A percentile compares a stretch with the other conserved stretches of the same genome.
These are phyloP conservation scores for Sporobolus alterniflorus DNA, from an alignment of 202 grass and related monocot species.

Conservation along the genomic window DNA sequence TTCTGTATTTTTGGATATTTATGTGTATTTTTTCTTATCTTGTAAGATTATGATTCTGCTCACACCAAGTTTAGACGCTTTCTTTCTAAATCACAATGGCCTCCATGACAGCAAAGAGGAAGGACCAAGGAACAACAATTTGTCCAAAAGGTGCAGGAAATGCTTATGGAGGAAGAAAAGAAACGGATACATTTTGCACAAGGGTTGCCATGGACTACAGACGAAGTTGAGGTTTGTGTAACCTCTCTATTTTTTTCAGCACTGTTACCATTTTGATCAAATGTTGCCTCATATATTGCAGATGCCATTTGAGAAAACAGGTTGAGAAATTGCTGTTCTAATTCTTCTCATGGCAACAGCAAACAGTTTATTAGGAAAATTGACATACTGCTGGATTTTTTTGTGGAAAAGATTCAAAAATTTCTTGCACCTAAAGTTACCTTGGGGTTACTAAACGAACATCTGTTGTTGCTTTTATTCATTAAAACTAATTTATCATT, in stretches of 20 bases:
- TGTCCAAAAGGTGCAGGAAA: slow-evolving; percentile 77
- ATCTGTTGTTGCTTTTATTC: not conserved
- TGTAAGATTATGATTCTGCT: not conserved
- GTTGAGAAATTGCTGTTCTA: not conserved
- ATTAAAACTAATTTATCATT: not conserved
- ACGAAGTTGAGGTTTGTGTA: slow-evolving; percentile 80
- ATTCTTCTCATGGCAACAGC: not conserved
- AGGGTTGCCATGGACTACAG: slow-evolving; percentile 94
- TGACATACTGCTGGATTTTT: not conserved
- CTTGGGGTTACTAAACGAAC: not conserved
- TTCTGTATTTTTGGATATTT: not conserved
- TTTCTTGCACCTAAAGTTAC: not conserved
- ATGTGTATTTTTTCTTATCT: not conserved
- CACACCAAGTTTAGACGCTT: not conserved
- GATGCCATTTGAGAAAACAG: not conserved
- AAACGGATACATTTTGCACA: slow-evolving; percentile 79
- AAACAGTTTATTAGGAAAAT: slow-evolving; percentile 5
- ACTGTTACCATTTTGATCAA: not conserved
- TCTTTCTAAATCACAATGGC: not conserved
- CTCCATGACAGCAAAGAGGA: slow-evolving; percentile 75
- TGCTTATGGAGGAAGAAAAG: slow-evolving; percentile 85
- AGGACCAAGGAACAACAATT: slow-evolving; percentile 79
- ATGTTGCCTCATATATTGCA: not conserved
- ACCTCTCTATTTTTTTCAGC: slow-evolving; percentile 20
- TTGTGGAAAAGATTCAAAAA: not conserved